Evolutionary conservation across 192 early-diverging fungal genomes (phyloP).

Genomic region (Coemansia sp.): DNA sequence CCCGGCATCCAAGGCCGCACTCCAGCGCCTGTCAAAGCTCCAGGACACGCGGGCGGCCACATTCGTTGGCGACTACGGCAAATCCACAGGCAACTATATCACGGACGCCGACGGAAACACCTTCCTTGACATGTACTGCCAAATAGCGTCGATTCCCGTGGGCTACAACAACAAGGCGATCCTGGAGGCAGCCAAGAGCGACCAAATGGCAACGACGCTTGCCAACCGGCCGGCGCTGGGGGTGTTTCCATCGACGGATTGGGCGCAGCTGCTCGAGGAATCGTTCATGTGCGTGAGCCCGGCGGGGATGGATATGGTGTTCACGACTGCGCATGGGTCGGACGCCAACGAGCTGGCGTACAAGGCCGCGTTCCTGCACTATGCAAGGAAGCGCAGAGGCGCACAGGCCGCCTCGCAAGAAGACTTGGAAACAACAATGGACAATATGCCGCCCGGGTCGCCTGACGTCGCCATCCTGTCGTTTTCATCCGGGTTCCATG

Average conservation of each 20-base stretch:
- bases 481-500: constrained; percentile 65
- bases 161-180: constrained; percentile 70
- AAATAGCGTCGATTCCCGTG: constrained; percentile 71
- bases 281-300: constrained; percentile 69
- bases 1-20: constrained; percentile 56
- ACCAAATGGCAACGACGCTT: constrained; percentile 62
- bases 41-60: constrained; percentile 69
- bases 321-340: constrained; percentile 72
- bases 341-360: constrained; percentile 74
- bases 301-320: constrained; percentile 65
- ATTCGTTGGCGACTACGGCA: constrained; percentile 64
- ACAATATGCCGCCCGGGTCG: constrained; percentile 62
- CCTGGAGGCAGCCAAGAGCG: constrained; percentile 51
- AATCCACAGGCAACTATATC: constrained; percentile 72
- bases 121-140: constrained; percentile 68
- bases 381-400: constrained; percentile 57
- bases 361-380: constrained; percentile 73
- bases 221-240: constrained; percentile 69
- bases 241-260: constrained; percentile 63
- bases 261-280: constrained; percentile 60
- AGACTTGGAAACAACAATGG: constrained; percentile 62
- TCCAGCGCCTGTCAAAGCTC: constrained; percentile 54
- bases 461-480: constrained; percentile 68
- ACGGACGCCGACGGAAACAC: constrained; percentile 71
- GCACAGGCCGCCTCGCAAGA: constrained; percentile 21